Evolutionary conservation across 805 yeast genomes (phyloP), one percentile per base, ranked within the genome.

Genomic region (Ogataea philodendri): DNA sequence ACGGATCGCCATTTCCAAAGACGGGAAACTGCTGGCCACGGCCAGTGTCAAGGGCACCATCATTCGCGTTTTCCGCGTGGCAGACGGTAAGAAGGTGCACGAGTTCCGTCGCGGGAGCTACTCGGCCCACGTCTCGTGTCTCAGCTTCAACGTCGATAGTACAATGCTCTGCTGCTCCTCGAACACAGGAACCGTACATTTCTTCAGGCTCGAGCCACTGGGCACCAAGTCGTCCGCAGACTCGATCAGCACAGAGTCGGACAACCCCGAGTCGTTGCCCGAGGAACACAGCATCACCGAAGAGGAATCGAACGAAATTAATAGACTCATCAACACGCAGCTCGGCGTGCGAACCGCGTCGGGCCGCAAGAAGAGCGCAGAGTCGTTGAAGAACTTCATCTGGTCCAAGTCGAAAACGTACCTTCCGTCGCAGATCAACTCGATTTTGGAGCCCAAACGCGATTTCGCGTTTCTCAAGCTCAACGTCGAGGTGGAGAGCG

Each of bases 1-100:
- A 3, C 70, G 78, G 2, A 59, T 88, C 30, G 65, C 82, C 1
- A 57, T 93, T 11, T 84, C 87, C 32, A 67, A 69, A 20, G 89
- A 84, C 51, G 97, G 97, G 0, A 67, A 76, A 2, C 64, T 85
- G 45, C 67, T 90, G 28, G 96, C 97, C 1, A 85, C 97, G 0
- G 87, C 96, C 5, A 85, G 96, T 0, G 77, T 72, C 22, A 85
- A 86, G 53, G 98, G 98, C 2, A 93, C 97, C 0, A 78, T 93
- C 15, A 77, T 90, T 3, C 65, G 97, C 28, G 81, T 93, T 3
- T 93, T 89, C 52, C 66, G 81, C 22, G 78, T 85, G 0, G 67
- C 70, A 2, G 72, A 79, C 2, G 88, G 89, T 0, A 62, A 66
- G 18, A 76, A 74, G 47, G 57, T 84, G 11, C 75, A 69, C 41